Conservation (phyloP, 2,329 filamentous ascomycete species). For the Chaetomiaceae sp. region DNA sequence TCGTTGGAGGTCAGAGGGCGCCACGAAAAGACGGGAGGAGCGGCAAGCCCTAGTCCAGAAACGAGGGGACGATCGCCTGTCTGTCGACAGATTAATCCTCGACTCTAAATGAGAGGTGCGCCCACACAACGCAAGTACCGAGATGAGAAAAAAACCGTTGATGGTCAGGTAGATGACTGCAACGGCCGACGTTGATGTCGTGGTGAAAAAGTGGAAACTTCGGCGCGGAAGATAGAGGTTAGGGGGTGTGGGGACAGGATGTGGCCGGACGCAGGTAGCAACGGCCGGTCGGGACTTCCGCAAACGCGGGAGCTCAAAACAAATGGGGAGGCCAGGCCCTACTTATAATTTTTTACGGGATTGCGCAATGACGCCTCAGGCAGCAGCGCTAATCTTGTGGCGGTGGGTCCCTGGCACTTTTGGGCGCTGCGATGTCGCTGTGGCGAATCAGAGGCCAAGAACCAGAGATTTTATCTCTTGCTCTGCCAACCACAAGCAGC, state of each 20-base stretch:
- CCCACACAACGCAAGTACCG: constrained; percentile 25
- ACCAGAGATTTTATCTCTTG: constrained; percentile 36
- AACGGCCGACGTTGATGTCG: constrained; percentile 19
- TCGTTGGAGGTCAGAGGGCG: constrained; percentile 22
- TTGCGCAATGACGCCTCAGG: constrained; percentile 31
- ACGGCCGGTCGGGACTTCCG: constrained; percentile 52
- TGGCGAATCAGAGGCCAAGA: constrained; percentile 35
- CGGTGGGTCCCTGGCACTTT: constrained; percentile 36
- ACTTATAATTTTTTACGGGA: constrained; percentile 50
- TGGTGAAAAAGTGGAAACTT: constrained; percentile 23
- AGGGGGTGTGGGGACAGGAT: constrained; percentile 31
- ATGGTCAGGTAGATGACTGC: constrained; percentile 17
- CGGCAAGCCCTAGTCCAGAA: constrained; percentile 24
- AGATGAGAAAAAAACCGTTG: constrained; percentile 13
- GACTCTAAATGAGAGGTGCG: constrained; percentile 26
- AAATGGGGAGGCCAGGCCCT: constrained; percentile 44
- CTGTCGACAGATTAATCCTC: constrained; percentile 23
- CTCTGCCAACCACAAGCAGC: constrained; percentile 24
- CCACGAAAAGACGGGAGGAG: constrained; percentile 15
- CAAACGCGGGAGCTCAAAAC: constrained; percentile 42
- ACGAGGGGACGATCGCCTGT: constrained; percentile 22
- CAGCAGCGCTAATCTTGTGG: constrained; percentile 39
- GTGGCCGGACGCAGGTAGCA: constrained; percentile 42
- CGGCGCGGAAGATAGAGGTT: constrained; percentile 22
- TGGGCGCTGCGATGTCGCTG: constrained; percentile 32